phyloP scores from a whole-genome alignment of 192 early-diverging fungal species.

The Umbelopsis isabellina region DNA sequence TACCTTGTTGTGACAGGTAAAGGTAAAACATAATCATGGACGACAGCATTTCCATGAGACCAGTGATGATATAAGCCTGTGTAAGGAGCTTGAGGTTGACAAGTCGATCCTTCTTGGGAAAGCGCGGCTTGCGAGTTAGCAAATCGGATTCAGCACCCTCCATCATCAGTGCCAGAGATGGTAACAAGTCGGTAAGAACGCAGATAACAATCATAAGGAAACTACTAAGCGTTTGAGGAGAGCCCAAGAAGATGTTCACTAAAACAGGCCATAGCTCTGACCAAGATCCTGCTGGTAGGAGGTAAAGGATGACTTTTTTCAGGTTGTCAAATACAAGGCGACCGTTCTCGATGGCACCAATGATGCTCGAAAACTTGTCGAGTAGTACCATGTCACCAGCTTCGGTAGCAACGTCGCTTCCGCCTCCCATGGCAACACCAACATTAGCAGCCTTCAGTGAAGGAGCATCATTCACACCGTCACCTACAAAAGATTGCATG shows the following conservation, averaged over 20 bases:
- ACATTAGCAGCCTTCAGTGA: constrained; percentile 91
- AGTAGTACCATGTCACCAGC: constrained; percentile 70
- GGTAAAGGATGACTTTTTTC: constrained; percentile 84
- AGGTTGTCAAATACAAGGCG: constrained; percentile 87
- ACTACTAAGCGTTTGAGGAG: constrained; percentile 75
- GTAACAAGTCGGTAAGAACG: constrained; percentile 63
- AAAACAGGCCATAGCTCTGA: constrained; percentile 79
- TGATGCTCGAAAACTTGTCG: constrained; percentile 67
- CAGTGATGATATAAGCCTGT: constrained; percentile 82
- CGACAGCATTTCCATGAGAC: constrained; percentile 65
- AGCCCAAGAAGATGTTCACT: constrained; percentile 78
- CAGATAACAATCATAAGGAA: constrained; percentile 83
- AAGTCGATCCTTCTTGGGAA: constrained; percentile 68
- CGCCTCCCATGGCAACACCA: constrained; percentile 85
- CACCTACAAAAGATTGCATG: constrained; percentile 60
- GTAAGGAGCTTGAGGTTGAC: constrained; percentile 66
- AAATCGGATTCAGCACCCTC: constrained; percentile 80
- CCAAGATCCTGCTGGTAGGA: constrained; percentile 78
- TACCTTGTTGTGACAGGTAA: constrained; percentile 60
- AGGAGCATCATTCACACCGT: constrained; percentile 91
- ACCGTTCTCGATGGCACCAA: constrained; percentile 79
- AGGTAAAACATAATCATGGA: constrained; percentile 75
- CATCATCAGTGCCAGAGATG: constrained; percentile 71
- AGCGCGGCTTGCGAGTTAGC: constrained; percentile 70
- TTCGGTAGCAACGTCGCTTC: constrained; percentile 79